phyloP scores from a whole-genome alignment of 176 grass and related monocot species.

The Lolium perenne region DNA sequence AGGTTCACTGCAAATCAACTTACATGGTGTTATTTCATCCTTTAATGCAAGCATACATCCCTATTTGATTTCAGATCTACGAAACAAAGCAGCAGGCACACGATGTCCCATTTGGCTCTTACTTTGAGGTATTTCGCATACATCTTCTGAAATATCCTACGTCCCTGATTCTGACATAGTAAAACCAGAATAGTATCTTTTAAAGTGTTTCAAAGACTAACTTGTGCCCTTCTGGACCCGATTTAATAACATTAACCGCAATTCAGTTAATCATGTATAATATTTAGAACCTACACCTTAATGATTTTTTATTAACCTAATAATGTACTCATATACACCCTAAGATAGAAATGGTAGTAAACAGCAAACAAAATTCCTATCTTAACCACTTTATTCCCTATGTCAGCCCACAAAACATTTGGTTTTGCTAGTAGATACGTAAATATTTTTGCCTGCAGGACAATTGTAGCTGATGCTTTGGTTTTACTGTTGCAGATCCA shows the following conservation, averaged over 20 bases:
- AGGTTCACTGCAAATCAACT: constrained; percentile 31
- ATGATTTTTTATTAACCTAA: constrained; percentile 16
- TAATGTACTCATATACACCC: not conserved
- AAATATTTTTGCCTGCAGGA: not conserved
- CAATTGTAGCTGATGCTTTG: constrained; percentile 46
- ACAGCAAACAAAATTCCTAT: constrained; percentile 13
- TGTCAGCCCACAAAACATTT: constrained; percentile 10
- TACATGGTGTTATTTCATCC: constrained; percentile 5
- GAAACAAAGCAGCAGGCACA: constrained; percentile 94
- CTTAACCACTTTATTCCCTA: constrained; percentile 35
- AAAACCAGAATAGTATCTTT: constrained; percentile 8
- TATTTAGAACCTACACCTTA: constrained; percentile 18
- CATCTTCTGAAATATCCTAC: not conserved
- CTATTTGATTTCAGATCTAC: constrained; percentile 67
- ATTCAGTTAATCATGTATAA: constrained; percentile 22
- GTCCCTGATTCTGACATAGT: not conserved
- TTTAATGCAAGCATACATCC: constrained; percentile 29
- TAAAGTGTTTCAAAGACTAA: constrained; percentile 33
- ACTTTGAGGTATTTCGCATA: constrained; percentile 83
- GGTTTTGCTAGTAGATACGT: constrained; percentile 13
- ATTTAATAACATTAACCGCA: constrained; percentile 33
- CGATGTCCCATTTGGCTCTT: constrained; percentile 98
- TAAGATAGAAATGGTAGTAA: constrained; percentile 3
- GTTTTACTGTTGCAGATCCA: constrained; percentile 72
- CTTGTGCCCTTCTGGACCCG: constrained; percentile 7